Evolutionary conservation across 371 early-diverging fungal genomes (phyloP), one percentile per base, ranked within the genome.

Genomic region (Mucor piriformis): DNA sequence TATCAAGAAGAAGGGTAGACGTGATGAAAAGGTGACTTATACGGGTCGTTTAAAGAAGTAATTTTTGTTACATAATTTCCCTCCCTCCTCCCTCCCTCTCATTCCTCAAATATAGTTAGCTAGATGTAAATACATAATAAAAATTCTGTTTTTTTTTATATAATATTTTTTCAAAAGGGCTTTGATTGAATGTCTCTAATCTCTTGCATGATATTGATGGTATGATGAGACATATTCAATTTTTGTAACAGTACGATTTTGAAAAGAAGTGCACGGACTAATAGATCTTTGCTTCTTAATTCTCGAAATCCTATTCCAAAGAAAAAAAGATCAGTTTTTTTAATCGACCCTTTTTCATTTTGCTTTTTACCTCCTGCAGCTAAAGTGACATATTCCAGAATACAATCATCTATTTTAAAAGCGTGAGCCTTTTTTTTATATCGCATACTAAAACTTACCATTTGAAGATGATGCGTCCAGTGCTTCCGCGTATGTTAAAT

Each of bases 1-100:
- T 21, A 76, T 70, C 54, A 83, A 77, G 66, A 75, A 76, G 66
- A 82, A 79, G 69, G 74, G 74, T 50, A 69, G 69, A 55, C 67
- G 64, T 44, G 72, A 74, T 25, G 60, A 69, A 42, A 72, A 63
- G 48, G 50, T 81, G 35, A 77, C 81, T 42, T 77, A 64, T 35
- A 81, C 81, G 21, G 81, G 81, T 47, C 67, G 70, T 62, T 60
- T 76, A 42, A 75, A 69, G 56, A 77, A 77, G 59, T 80, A 69
- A 42, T 54, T 29, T 29, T 44, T 44, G 32, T 27, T 42, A 42
- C 18, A 42, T 18, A 42, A 42, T n/a, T 33, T 33, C n/a, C n/a
- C n/a, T 12, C 37, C 37, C 37, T n/a, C 11, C 37, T 37, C 6
- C 37, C 37, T 4, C 37, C 6, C 37, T 12, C 37, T 38, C 40